These are phyloP conservation scores for Colletotrichum falcatum DNA, from an alignment of 2,329 filamentous ascomycete genomes.

Conservation along the genomic window DNA sequence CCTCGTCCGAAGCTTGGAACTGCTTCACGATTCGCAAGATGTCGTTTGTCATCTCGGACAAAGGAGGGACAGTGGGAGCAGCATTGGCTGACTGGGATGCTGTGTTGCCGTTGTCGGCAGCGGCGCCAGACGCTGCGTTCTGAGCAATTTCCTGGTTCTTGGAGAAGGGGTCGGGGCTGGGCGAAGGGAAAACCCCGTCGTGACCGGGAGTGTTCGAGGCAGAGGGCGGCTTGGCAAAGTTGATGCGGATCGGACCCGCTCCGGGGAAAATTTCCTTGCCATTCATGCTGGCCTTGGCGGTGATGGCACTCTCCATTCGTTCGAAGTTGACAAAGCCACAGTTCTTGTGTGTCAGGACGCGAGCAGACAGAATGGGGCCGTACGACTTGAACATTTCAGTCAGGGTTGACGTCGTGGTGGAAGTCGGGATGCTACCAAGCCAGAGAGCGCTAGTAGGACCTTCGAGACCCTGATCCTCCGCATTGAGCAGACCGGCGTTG, in stretches of 20 bases:
- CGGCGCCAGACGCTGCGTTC: slow-evolving; percentile 52
- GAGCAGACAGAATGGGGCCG: slow-evolving; percentile 88
- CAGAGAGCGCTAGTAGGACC: slow-evolving; percentile 93
- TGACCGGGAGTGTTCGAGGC: slow-evolving; percentile 89
- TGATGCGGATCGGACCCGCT: slow-evolving; percentile 92
- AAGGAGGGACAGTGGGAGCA: slow-evolving; percentile 75
- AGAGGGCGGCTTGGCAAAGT: slow-evolving; percentile 96
- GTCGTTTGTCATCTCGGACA: slow-evolving; percentile 83
- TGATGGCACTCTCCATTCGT: slow-evolving; percentile 87
- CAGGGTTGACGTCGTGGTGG: slow-evolving; percentile 93
- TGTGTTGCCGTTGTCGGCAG: slow-evolving; percentile 50
- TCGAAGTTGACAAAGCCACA: slow-evolving; percentile 99
- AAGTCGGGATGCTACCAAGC: slow-evolving; percentile 97
- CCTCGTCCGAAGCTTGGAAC: slow-evolving; percentile 86
- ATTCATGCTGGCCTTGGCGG: slow-evolving; percentile 88
- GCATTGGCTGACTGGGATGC: slow-evolving; percentile 53
- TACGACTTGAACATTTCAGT: slow-evolving; percentile 97
- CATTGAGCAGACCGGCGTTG: slow-evolving; percentile 75
- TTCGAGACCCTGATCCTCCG: slow-evolving; percentile 84
- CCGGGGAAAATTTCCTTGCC: slow-evolving; percentile 99
- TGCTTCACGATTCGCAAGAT: slow-evolving; percentile 89
- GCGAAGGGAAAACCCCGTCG: slow-evolving; percentile 88
- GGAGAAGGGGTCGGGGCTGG: slow-evolving; percentile 87
- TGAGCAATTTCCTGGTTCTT: slow-evolving; percentile 64
- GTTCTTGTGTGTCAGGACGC: slow-evolving; percentile 97